Evolutionary conservation across 768 basidiomycete genomes (phyloP).

Genomic region (Rhodotorula graminis): DNA sequence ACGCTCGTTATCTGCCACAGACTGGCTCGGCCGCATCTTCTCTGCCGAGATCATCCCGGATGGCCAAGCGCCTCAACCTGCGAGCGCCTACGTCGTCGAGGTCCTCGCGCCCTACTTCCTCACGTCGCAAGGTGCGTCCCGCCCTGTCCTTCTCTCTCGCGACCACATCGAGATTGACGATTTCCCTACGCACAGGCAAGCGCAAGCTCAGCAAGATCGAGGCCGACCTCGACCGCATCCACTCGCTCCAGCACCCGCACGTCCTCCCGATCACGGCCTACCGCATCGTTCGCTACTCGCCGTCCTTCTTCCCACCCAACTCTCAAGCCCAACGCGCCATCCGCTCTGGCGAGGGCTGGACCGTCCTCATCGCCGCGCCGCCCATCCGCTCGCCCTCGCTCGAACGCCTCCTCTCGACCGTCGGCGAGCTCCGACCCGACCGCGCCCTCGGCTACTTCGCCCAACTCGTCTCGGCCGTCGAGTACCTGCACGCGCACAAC

Average conservation of each 20-base stretch:
- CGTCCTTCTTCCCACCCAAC: constrained; percentile 21
- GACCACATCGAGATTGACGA: too few species aligned
- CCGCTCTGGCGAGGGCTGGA: constrained; percentile 26
- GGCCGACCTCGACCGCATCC: constrained; percentile 27
- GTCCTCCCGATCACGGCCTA: constrained; percentile 30
- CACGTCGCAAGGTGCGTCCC: constrained; percentile 22
- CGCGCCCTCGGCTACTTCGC: constrained; percentile 27
- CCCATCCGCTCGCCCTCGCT: constrained; percentile 10
- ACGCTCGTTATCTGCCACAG: not conserved
- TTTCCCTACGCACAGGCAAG: constrained; percentile 2
- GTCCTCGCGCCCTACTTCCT: constrained; percentile 36
- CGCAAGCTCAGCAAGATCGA: constrained; percentile 37
- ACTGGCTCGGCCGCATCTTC: constrained; percentile 26
- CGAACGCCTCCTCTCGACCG: constrained; percentile 21
- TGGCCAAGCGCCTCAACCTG: constrained; percentile 8
- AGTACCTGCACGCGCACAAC: constrained; percentile 20
- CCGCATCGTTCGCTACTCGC: constrained; percentile 30
- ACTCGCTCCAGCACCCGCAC: constrained; percentile 22
- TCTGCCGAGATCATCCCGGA: constrained; percentile 7
- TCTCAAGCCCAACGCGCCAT: not conserved
- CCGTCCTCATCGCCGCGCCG: constrained; percentile 29
- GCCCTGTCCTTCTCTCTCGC: not conserved
- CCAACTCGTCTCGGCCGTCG: constrained; percentile 29
- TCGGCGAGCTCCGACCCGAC: constrained; percentile 37
- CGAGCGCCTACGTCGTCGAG: constrained; percentile 24